Evolutionary conservation across 2,329 filamentous ascomycete genomes (phyloP), one percentile per base, ranked within the genome.

Genomic region (Botrytis aclada): DNA sequence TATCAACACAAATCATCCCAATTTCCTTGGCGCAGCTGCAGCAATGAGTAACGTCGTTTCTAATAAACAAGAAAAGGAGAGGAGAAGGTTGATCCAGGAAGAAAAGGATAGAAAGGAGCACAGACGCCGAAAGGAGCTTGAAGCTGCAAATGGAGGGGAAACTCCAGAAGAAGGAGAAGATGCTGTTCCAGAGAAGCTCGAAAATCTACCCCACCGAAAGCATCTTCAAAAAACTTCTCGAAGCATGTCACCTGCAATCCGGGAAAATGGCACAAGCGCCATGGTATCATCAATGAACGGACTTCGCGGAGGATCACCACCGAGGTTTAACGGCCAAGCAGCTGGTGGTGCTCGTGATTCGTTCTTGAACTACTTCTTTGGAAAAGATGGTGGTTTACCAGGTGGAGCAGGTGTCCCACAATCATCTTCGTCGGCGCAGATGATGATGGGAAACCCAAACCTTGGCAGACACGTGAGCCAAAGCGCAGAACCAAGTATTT

Each of bases 1-100:
- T 83, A 98, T 99, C 84, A 99, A 99, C 85, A 99, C 96, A 60
- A 99, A 99, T 80, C 96, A 99, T 81, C 96, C 96, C 66, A 99
- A 99, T 83, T 99, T 99, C 85, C 89, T 98, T 25, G 96, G 96
- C 62, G 96, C 96, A 25, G 95, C 96, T 34, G 95, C 95, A 51
- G 96, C 96, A 75, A 99, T 99, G 96, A 95, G 94, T 77, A 94
- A 96, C 65, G 95, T 99, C 64, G 97, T 99, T 74, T 93, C 90
- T 80, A 95, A 92, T 81, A 97, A 96, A 84, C 94, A 98, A 81
- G 96, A 99, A 77, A 92, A 94, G 77, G 95, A 99, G 83, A 92
- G 94, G 82, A 95, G 94, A 82, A 88, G 87, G 56, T 83, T 93
- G 60, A 86, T 93, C 29, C 92, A 93, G 73, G 94, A 97, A 78